Base-by-base conservation (phyloP, 169 alveolate species). In the Plasmodium blacklocki region DNA sequence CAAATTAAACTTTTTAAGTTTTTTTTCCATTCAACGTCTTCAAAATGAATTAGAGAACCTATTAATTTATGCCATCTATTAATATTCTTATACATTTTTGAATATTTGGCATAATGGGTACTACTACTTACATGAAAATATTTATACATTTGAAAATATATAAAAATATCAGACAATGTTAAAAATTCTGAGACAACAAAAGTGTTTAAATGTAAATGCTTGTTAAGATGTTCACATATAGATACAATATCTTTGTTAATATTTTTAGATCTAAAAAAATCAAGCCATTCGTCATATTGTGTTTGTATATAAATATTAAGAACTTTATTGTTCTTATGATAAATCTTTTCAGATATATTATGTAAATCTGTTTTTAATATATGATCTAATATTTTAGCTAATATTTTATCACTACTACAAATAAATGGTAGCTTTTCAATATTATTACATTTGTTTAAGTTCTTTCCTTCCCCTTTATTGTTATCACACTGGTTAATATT, bases 271-370 rank as follows among this genome's bases (percentile, higher is more conserved):
- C 70, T 47, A 39, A 60, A 62, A 64, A 71, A 86, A 60, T 86
- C 87, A 14, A 86, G 18, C 92, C 92, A 86, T 11, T 86, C 92
- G n/a, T 86, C 75, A 74, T 86, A 86, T 7, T 73, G 92, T 1
- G 88, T 45, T 54, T 86, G 92, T 2, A 70, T 23, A 72, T 50
- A 86, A 7, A 71, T 87, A 50, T 49, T 59, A 12, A 50, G 15
- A 8, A 58, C 49, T 39, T 68, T 52, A 15, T 83, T 73, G 19
- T 19, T 72, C 23, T 83, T 83, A n/a, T 26, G n/a, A 66, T 67
- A 23, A 6, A 39, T 7, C 2, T 60, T 56, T 49, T 54, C 68
- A 11, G 56, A 7, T 15, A 64, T 64, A 56, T 86, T 29, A 21
- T 86, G 62, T 54, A 86, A 62, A 56, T 86, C 29, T 1, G 92